Percentiles rank a stretch among this genome's conserved stretches.
These are phyloP conservation scores for Camellia lanceoleosa DNA, from an alignment of 148 eudicot species.

Conservation along the genomic window DNA sequence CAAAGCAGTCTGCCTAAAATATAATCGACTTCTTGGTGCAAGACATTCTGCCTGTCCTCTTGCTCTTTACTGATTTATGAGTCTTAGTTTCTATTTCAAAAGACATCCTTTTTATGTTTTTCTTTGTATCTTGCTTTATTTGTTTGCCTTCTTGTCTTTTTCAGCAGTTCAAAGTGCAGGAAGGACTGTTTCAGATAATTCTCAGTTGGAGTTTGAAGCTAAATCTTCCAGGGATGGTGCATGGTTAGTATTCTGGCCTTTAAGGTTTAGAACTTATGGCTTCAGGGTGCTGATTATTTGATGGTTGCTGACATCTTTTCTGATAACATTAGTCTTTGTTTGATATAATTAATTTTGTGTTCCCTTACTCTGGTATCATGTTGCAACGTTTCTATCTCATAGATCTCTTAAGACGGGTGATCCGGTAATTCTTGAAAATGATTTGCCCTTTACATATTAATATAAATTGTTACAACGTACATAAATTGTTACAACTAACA, in stretches of 20 bases:
- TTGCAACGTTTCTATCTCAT: constrained; percentile 68
- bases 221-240: constrained; percentile 99
- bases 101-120: not conserved
- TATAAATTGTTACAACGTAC: not conserved
- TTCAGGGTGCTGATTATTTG: constrained; percentile 1
- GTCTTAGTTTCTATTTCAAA: not conserved
- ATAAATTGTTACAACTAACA: too few species aligned
- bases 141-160: not conserved
- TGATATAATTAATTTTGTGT: constrained; percentile 10
- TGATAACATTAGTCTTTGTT: not conserved
- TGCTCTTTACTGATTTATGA: too few species aligned
- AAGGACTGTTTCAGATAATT: constrained; percentile 53
- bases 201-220: constrained; percentile 97
- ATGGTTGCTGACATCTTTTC: not conserved
- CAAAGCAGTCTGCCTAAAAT: too few species aligned
- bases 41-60: too few species aligned
- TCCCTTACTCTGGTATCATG: constrained; percentile 70
- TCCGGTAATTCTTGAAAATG: constrained; percentile 51
- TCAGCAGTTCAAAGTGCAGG: constrained; percentile 38
- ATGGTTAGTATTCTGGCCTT: constrained; percentile 55
- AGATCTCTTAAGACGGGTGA: constrained; percentile 69
- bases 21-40: too few species aligned
- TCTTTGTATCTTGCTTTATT: not conserved
- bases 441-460: not conserved
- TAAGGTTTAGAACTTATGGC: not conserved